Evolutionary conservation across 2,329 filamentous ascomycete species (phyloP), one percentile per base, ranked within the genome.

Genomic region (Trichoderma simmonsii): DNA sequence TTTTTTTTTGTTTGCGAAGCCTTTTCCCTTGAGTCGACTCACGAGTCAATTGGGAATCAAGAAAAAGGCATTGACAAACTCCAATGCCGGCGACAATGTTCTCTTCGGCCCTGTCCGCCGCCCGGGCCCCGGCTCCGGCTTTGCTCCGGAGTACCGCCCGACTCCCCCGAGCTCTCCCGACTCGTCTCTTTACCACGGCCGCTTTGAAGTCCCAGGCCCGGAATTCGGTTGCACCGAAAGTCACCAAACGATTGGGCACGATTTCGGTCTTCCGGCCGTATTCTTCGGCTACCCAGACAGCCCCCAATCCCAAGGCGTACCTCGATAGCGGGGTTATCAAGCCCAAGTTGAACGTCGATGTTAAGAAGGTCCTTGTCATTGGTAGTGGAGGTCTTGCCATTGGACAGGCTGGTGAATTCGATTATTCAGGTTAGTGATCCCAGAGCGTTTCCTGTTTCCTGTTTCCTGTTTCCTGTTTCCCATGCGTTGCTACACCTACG

Each of bases 291-390:
- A 82, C 85, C 75, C 89, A 96, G 82, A 85, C 90, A 75, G 91
- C 93, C 67, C 93, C 94, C 71, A 93, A 92, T 79, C 89, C 94
- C 68, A 91, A 95, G 84, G 93, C 95, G 74, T 97, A 97, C 83
- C 86, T 98, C 77, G 90, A 94, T 80, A 97, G 93, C 83, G 95
- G 94, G 77, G 92, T 91, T 73, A 91, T 98, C 80, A 92, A 94
- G 82, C 91, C 92, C 72, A 88, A 88, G 78, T 88, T 95, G 78
- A 85, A 93, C 70, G 92, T 98, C 65, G 90, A 97, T 81, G 94
- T 98, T 75, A 97, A 97, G 86, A 98, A 98, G 86, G 95, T 98
- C 67, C 86, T 98, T 74, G 95, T 98, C 77, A 97, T 98, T 85
- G 95, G 95, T 73, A 95, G 92, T 84, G 95, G 95, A 85, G 95